phyloP scores from a whole-genome alignment of 2,329 filamentous ascomycete species.

The Nemania abortiva region DNA sequence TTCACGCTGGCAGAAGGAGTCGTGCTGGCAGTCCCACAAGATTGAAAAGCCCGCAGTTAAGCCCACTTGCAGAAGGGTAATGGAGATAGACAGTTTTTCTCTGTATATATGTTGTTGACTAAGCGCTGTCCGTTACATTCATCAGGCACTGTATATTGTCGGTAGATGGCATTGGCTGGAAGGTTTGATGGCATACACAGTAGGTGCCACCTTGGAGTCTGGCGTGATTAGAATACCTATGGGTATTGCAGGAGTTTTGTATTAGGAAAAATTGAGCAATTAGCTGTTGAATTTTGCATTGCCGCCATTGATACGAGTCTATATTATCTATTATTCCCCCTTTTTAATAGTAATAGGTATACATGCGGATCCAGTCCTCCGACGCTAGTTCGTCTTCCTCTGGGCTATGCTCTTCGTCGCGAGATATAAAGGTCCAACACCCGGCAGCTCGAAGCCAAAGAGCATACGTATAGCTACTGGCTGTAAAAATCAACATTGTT shows the following conservation, averaged over 20 bases:
- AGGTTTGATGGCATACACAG: conserved; percentile 12
- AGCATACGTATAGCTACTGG: neutral
- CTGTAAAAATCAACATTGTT: neutral
- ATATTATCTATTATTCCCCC: neutral
- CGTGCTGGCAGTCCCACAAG: conserved; percentile 69
- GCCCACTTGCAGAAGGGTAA: conserved; percentile 60
- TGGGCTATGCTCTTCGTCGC: neutral
- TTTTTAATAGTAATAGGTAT: neutral
- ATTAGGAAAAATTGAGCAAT: conserved; percentile 13
- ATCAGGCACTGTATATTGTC: conserved; percentile 23
- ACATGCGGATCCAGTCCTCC: neutral
- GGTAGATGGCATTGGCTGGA: conserved; percentile 13
- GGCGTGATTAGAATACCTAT: conserved; percentile 30
- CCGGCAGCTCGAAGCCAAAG: neutral
- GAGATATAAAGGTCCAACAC: neutral
- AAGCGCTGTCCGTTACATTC: conserved; percentile 16
- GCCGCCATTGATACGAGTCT: neutral
- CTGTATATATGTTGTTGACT: conserved; percentile 34
- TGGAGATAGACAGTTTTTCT: conserved; percentile 19
- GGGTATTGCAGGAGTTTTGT: neutral
- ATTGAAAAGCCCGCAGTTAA: conserved; percentile 68
- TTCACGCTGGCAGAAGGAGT: conserved; percentile 69
- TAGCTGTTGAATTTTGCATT: conserved; percentile 2
- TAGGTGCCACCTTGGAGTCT: conserved; percentile 28
- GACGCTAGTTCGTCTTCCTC: neutral